phyloP scores from a whole-genome alignment of 768 basidiomycete genomes.

The Rossbeevera mucosa region DNA sequence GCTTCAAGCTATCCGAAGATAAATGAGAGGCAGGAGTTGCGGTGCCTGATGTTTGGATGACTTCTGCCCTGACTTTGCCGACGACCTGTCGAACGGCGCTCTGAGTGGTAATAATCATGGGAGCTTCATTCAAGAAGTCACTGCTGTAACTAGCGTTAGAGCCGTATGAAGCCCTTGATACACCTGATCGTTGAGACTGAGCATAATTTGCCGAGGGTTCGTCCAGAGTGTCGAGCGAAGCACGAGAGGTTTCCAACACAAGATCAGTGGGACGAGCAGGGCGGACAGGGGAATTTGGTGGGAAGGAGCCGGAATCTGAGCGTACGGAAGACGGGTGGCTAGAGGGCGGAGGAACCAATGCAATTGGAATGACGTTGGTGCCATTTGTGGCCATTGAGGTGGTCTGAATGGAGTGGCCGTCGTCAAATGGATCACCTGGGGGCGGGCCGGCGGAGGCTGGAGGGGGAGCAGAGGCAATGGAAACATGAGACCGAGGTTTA shows the following conservation, averaged over 20 bases:
- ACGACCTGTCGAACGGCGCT: slow-evolving; percentile 64
- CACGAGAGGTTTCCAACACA: slow-evolving; percentile 57
- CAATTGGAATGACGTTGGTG: slow-evolving; percentile 86
- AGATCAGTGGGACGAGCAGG: slow-evolving; percentile 58
- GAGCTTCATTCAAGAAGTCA: slow-evolving; percentile 76
- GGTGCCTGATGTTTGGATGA: slow-evolving; percentile 56
- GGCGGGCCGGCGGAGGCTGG: slow-evolving; percentile 20
- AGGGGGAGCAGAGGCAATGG: slow-evolving; percentile 12
- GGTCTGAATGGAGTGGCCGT: slow-evolving; percentile 76
- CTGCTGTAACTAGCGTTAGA: slow-evolving; percentile 72
- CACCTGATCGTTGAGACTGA: slow-evolving; percentile 50
- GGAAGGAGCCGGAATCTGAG: slow-evolving; percentile 27
- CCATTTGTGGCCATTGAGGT: slow-evolving; percentile 65
- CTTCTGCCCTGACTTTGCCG: slow-evolving; percentile 74
- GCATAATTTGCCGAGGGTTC: slow-evolving; percentile 35
- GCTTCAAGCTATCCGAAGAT: slow-evolving; percentile 38
- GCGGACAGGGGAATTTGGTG: slow-evolving; percentile 43
- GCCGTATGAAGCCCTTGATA: slow-evolving; percentile 65
- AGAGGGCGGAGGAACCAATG: slow-evolving; percentile 63
- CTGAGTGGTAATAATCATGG: slow-evolving; percentile 72
- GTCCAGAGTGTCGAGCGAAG: slow-evolving; percentile 48
- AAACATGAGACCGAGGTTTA: slow-evolving; percentile 31
- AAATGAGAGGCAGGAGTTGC: slow-evolving; percentile 27
- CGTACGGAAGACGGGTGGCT: slow-evolving; percentile 30
- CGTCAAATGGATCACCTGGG: slow-evolving; percentile 67